Percentiles rank a stretch among this genome's conserved stretches.
phyloP scores from a whole-genome alignment of 2,329 filamentous ascomycete species.

The Stagonosporopsis rhizophila region DNA sequence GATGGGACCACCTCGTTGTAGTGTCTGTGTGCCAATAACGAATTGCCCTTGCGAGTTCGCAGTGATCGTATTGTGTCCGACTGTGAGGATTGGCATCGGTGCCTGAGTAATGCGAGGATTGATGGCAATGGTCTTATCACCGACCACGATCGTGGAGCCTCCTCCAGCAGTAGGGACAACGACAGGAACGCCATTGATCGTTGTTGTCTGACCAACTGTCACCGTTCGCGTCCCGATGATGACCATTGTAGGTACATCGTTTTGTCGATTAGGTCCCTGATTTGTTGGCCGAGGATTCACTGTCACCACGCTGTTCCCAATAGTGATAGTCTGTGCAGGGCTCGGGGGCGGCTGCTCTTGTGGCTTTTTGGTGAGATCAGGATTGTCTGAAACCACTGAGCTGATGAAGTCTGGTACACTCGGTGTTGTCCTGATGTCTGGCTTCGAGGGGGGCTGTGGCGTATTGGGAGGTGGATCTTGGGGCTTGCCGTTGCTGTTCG shows the following conservation, averaged over 20 bases:
- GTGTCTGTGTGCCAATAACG: conserved; percentile 43
- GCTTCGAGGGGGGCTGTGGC: not conserved
- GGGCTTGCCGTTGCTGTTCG: conserved; percentile 10
- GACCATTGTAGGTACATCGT: conserved; percentile 23
- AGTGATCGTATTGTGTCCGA: conserved; percentile 37
- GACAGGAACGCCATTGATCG: conserved; percentile 43
- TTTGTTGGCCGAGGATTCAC: conserved; percentile 25
- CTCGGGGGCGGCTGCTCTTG: conserved; percentile 12
- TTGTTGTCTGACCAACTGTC: conserved; percentile 40
- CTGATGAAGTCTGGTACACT: conserved; percentile 23
- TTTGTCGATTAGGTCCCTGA: conserved; percentile 24
- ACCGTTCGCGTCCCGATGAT: conserved; percentile 39
- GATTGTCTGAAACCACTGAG: conserved; percentile 26
- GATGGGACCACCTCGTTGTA: conserved; percentile 45
- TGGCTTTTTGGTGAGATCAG: conserved; percentile 12
- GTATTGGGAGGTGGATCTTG: conserved; percentile 10
- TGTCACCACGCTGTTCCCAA: conserved; percentile 30
- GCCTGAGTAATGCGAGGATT: conserved; percentile 26
- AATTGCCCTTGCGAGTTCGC: conserved; percentile 44
- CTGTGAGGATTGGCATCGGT: conserved; percentile 31
- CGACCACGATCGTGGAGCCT: conserved; percentile 37
- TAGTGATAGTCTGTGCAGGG: conserved; percentile 24
- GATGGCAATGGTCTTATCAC: conserved; percentile 34
- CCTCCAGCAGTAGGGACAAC: conserved; percentile 31
- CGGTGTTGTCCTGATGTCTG: conserved; percentile 11